Conservation (phyloP, 805 yeast species). For the Sungouiozyma ichnusensis region DNA sequence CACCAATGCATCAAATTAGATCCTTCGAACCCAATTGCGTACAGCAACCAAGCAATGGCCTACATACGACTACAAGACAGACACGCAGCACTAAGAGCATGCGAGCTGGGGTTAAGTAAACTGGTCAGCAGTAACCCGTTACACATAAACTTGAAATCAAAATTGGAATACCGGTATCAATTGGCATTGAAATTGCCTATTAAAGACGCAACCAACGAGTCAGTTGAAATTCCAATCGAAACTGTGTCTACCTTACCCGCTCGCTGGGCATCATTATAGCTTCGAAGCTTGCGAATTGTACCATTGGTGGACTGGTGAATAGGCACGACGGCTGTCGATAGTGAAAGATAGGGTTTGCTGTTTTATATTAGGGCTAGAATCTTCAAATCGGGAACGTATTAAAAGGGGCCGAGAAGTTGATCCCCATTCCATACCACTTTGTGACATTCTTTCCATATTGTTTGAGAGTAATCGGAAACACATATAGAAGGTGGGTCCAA, state of each 20-base stretch:
- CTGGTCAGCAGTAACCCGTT: conserved; percentile 9
- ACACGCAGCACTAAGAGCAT: conserved; percentile 39
- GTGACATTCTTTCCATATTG: too few species aligned
- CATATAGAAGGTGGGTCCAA: too few species aligned
- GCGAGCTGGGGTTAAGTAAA: conserved; percentile 37
- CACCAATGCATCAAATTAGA: conserved; percentile 43
- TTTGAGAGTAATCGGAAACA: too few species aligned
- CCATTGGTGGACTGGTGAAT: too few species aligned
- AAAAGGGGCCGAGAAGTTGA: not conserved
- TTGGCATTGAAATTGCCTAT: conserved; percentile 24
- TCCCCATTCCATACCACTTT: too few species aligned
- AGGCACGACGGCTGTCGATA: too few species aligned
- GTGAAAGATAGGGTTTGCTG: too few species aligned
- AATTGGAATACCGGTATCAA: conserved; percentile 44
- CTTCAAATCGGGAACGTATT: conserved; percentile 1
- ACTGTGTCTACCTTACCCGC: too few species aligned
- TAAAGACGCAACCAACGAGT: conserved; percentile 10
- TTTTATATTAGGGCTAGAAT: not conserved
- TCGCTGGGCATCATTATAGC: too few species aligned
- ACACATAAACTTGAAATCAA: conserved; percentile 30
- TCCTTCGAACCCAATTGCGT: conserved; percentile 42
- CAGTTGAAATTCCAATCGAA: too few species aligned
- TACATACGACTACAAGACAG: conserved; percentile 41
- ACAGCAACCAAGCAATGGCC: conserved; percentile 64
- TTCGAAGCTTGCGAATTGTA: too few species aligned